Conservation (phyloP, 1,139 yeast species). For the Keqinozyma sinolaborantium region DNA sequence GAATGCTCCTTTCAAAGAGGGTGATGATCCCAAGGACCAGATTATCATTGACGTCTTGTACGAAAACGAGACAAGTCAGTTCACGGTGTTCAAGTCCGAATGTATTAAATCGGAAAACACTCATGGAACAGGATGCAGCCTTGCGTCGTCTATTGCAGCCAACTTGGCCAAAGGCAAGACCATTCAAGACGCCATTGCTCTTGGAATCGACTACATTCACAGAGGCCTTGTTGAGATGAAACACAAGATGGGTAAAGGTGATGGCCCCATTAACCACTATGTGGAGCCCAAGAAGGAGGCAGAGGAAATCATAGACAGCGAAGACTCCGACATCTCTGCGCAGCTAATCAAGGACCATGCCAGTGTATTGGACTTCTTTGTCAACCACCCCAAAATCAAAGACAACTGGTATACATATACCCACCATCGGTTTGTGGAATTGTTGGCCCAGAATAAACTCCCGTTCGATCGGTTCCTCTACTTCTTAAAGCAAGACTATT, state of each 20-base stretch:
- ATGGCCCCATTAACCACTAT: conserved; percentile 73
- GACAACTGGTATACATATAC: conserved; percentile 57
- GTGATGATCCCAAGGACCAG: conserved; percentile 13
- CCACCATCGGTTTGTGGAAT: conserved; percentile 58
- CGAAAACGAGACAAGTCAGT: conserved; percentile 33
- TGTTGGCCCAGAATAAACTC: conserved; percentile 51
- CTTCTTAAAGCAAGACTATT: conserved; percentile 69
- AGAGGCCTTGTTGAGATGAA: conserved; percentile 47
- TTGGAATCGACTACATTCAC: conserved; percentile 65
- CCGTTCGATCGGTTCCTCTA: conserved; percentile 49
- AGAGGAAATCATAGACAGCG: conserved; percentile 1
- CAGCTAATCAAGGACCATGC: conserved; percentile 1
- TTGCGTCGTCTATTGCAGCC: conserved; percentile 79
- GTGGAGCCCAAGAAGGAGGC: conserved; percentile 16
- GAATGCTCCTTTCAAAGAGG: conserved; percentile 13
- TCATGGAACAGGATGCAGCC: conserved; percentile 92
- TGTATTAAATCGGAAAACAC: conserved; percentile 52
- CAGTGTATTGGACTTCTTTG: conserved; percentile 46
- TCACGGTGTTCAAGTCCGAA: conserved; percentile 47
- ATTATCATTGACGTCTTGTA: conserved; percentile 60
- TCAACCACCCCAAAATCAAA: conserved; percentile 52
- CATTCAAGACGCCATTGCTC: conserved; percentile 47
- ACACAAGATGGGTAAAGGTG: conserved; percentile 49
- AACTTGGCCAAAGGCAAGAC: conserved; percentile 56
- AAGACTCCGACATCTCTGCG: not conserved